Base-by-base conservation (phyloP, 495 filamentous ascomycete genomes). In the Paragyromitra xinjiangensis region DNA sequence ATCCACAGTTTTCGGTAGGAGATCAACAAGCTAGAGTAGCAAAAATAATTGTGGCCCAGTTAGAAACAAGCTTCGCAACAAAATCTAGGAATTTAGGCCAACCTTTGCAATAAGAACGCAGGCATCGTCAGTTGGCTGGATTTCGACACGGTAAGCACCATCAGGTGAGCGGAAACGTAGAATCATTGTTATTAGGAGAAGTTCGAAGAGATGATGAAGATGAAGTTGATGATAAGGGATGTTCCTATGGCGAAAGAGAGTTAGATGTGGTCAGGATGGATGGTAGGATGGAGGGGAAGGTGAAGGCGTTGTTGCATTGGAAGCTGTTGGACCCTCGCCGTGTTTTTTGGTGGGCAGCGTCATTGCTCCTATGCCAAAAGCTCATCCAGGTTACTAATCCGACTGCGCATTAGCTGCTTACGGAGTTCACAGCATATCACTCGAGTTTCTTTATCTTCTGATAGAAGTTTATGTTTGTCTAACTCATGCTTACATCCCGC, bases 1-100 rank as follows among this genome's bases (percentile, higher is more conserved):
- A 77, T 96, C 91, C 78, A 92, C 87, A 65, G 91, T 90, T 80
- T 87, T 85, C 22, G 91, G 91, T 3, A 93, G 86, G 68, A 90
- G 86, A 75, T 91, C 89, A 4, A 88, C 79, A 53, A 93, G 87
- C 89, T 91, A 73, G 62, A 63, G 44, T 45, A 44, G 16, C 66
- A 44, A 64, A 12, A 48, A 19, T 22, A 68, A 14, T 51, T 6
- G 48, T 51, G 19, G n/a, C 42, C 22, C 19, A 51, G 14, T 73
- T 81, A 71, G 69, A 48, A 37, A 71, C 11, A 62, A 55, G 56
- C 48, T 59, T n/a, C 34, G 9, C 12, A 16, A 24, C 26, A 6
- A 29, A 48, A 67, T 40, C n/a, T 22, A 1, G 34, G n/a, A 34
- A 45, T 61, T 39, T 19, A 2, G 48, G n/a, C 55, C 12, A 82